Evolutionary conservation across 345 rosid genomes (phyloP).

Genomic region (Corchorus olitorius): DNA sequence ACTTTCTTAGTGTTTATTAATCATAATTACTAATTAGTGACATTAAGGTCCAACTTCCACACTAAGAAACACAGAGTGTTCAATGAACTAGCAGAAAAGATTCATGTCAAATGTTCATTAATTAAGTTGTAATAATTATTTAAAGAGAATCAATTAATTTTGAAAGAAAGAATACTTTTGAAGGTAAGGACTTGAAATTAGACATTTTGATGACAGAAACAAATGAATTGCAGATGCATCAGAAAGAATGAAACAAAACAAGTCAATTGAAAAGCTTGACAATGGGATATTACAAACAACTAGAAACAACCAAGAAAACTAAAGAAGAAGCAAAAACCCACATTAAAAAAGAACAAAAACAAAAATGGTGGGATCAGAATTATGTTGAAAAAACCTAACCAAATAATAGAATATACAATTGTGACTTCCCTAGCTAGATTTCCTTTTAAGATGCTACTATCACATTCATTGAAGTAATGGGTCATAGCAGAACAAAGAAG

Average conservation of each 20-base stretch:
- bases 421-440: slow-evolving; percentile 1
- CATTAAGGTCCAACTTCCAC: neutral
- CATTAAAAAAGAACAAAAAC: slow-evolving; percentile 1
- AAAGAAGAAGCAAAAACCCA: neutral
- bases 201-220: neutral
- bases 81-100: neutral
- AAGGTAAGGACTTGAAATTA: neutral
- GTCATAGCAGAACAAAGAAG: neutral
- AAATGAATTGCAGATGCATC: neutral
- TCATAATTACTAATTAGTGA: neutral
- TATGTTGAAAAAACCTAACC: neutral
- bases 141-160: neutral
- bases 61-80: neutral
- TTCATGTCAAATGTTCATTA: neutral
- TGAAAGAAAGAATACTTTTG: neutral
- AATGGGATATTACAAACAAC: neutral
- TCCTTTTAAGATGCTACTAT: neutral
- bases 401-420: neutral
- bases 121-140: too few relatives aligned
- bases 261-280: neutral
- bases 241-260: neutral
- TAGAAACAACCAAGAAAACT: neutral
- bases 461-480: neutral
- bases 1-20: neutral
- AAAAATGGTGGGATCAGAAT: slow-evolving; percentile 6